phyloP scores from a whole-genome alignment of 2,329 filamentous ascomycete genomes.

The Curvularia eragrostidis region DNA sequence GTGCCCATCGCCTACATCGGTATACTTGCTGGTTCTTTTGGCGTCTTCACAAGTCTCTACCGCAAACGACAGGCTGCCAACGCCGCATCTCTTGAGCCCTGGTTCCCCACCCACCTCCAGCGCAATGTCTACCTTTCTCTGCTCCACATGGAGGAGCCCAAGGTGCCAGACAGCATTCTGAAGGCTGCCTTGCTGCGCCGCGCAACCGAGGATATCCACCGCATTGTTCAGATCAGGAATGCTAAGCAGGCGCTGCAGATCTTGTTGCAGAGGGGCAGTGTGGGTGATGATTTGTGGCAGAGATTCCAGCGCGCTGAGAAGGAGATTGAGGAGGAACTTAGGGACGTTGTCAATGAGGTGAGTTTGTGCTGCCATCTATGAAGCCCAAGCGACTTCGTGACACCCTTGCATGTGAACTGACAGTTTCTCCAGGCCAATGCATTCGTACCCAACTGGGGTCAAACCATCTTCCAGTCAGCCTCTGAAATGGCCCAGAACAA shows the following conservation, averaged over 20 bases:
- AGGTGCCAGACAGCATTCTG: slow-evolving; percentile 82
- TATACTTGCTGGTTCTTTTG: slow-evolving; percentile 85
- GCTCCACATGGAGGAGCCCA: slow-evolving; percentile 76
- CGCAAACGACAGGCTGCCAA: slow-evolving; percentile 84
- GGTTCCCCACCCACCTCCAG: slow-evolving; percentile 90
- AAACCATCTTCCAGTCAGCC: slow-evolving; percentile 94
- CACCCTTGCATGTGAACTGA: slow-evolving; percentile 6
- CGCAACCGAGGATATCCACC: slow-evolving; percentile 89
- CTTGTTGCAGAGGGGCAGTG: slow-evolving; percentile 85
- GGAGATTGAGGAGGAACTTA: slow-evolving; percentile 95
- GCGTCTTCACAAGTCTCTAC: slow-evolving; percentile 92
- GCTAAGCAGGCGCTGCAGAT: slow-evolving; percentile 87
- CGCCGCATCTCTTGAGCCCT: slow-evolving; percentile 85
- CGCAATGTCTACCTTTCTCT: slow-evolving; percentile 95
- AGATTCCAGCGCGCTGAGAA: slow-evolving; percentile 90
- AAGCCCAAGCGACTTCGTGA: not conserved
- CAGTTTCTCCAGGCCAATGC: slow-evolving; percentile 76
- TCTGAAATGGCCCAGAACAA: slow-evolving; percentile 94
- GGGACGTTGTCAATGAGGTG: slow-evolving; percentile 93
- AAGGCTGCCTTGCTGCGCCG: slow-evolving; percentile 87
- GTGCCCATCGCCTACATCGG: slow-evolving; percentile 89
- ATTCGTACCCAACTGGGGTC: slow-evolving; percentile 86
- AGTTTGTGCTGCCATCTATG: slow-evolving; percentile 28
- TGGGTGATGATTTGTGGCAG: slow-evolving; percentile 96
- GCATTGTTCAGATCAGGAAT: slow-evolving; percentile 85